Percentiles rank a stretch among this genome's conserved stretches.
Conservation (phyloP, 305 asterid genomes). For the Rubia peregrina region DNA sequence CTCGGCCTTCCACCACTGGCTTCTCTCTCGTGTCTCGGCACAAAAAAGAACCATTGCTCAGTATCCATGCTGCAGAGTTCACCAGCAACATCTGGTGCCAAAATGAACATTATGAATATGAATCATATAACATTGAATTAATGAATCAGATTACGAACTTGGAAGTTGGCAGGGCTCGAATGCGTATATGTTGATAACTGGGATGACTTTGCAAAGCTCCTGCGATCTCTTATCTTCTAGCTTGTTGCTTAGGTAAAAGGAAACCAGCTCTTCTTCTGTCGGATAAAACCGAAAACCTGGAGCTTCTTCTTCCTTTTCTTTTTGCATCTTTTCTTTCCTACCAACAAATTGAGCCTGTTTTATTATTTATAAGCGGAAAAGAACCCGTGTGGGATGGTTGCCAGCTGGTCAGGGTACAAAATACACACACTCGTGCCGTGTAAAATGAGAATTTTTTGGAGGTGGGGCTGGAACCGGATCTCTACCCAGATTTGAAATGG, state of each 20-base stretch:
- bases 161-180: constrained; percentile 53
- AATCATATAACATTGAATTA: background rate
- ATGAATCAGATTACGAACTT: constrained; percentile 22
- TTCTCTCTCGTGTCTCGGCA: constrained; percentile 34
- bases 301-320: constrained; percentile 12
- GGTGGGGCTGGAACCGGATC: background rate
- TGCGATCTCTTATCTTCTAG: constrained; percentile 24
- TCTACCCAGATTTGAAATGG: background rate
- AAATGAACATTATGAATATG: background rate
- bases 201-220: constrained; percentile 34
- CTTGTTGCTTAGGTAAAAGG: constrained; percentile 40
- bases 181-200: constrained; percentile 41
- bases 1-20: constrained; percentile 29
- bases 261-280: constrained; percentile 52
- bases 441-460: background rate
- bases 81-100: constrained; percentile 27
- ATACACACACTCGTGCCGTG: constrained; percentile 1
- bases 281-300: constrained; percentile 56
- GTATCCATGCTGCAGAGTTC: constrained; percentile 16
- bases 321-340: background rate
- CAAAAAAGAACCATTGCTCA: constrained; percentile 41
- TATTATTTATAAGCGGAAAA: background rate
- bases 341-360: background rate
- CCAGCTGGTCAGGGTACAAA: background rate
- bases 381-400: background rate